Base-by-base conservation (phyloP, 1,139 yeast genomes). In the Candida tropicalis region DNA sequence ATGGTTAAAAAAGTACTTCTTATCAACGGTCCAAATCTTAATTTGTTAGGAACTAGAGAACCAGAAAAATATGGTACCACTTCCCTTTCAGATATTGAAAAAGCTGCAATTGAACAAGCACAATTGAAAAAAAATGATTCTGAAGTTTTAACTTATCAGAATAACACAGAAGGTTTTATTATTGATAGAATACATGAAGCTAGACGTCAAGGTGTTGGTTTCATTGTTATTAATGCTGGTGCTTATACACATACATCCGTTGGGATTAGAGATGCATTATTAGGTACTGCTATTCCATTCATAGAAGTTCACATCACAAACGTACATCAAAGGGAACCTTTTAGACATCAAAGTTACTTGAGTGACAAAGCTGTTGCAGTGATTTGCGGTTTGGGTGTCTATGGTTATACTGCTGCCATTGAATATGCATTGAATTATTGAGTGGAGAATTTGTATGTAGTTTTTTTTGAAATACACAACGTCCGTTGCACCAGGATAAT, bases 211-310 rank as follows among this genome's bases (percentile, higher is more conserved):
- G 70, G 70, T 3, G 68, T 69, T 20, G 70, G 65, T 2, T 70
- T 68, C 39, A 59, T 75, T 40, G 65, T 75, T 26, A 73, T 75
- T 43, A 75, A 75, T 52, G 79, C 79, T 9, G 79, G 79, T 38
- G 79, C 79, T 6, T 74, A 72, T 51, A 75, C 79, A 1, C 80
- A 75, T 48, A 75, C 79, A 0, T 72, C 78, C 0, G 72, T 75
- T 15, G 80, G 75, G 1, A 64, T 75, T 17, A 66, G 80, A 49
- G 80, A 75, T 54, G 79, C 79, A 1, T 60, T 75, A 32, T 55
- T 73, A 36, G 76, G 72, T 25, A 74, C 75, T 4, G 70, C 69
- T 16, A 74, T 73, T 41, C 79, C 80, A 20, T 75, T 68, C 50
- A 66, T 75, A 29, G 80, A 75, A 50, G 65, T 74, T 8, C 79